A percentile compares a stretch with the other conserved stretches of the same genome.
Conservation (phyloP, 2,329 filamentous ascomycete species). For the Ophiostoma novo-ulmi region DNA sequence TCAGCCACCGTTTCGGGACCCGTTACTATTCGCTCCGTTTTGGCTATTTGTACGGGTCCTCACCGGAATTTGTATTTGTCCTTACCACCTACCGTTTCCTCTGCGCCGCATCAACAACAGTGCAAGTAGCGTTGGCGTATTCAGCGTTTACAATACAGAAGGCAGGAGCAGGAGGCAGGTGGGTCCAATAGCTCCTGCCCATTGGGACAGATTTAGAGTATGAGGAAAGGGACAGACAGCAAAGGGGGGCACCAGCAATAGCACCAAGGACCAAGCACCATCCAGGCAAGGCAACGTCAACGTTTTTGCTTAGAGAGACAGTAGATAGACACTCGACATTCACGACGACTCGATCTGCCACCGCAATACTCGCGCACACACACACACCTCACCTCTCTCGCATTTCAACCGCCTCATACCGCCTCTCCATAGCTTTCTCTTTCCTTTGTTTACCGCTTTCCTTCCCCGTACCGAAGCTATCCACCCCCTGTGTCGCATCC, state of each 20-base stretch:
- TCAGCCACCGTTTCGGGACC: not conserved
- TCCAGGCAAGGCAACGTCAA: slow-evolving; percentile 3
- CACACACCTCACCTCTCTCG: not conserved
- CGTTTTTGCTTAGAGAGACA: not conserved
- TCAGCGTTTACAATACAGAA: not conserved
- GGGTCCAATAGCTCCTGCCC: slow-evolving; percentile 10
- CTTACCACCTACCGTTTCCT: slow-evolving; percentile 4
- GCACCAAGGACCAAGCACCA: not conserved
- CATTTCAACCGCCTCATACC: not conserved
- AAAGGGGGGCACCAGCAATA: slow-evolving; percentile 13
- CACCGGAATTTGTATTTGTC: slow-evolving; percentile 26
- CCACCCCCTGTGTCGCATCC: slow-evolving; percentile 12
- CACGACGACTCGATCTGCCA: not conserved
- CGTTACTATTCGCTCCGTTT: not conserved
- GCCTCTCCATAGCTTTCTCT: slow-evolving; percentile 1
- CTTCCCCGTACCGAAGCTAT: not conserved
- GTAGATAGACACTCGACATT: slow-evolving; percentile 6
- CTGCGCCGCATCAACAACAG: not conserved
- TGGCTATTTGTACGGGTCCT: not conserved
- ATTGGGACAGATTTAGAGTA: slow-evolving; percentile 22
- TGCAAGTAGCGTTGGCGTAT: not conserved
- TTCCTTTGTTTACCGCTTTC: not conserved
- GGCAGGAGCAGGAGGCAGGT: not conserved
- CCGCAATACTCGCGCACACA: not conserved
- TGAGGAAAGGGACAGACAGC: slow-evolving; percentile 16